Evolutionary conservation across 768 basidiomycete species (phyloP).

Genomic region (Tylopilus sp.): DNA sequence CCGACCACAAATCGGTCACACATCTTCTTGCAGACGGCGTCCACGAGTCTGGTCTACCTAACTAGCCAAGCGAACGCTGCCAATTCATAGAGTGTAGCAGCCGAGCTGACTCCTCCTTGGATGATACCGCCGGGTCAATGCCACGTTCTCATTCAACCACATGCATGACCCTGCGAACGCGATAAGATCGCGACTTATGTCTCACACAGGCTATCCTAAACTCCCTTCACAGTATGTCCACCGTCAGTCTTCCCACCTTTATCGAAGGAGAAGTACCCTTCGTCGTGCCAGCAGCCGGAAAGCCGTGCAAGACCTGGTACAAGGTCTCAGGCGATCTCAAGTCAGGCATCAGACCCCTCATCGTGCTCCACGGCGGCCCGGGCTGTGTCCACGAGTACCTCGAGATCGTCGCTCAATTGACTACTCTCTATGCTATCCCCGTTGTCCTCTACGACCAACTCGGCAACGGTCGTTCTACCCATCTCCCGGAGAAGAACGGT

Average conservation of each 20-base stretch:
- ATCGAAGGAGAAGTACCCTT: slow-evolving; percentile 31
- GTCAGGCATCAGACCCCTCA: slow-evolving; percentile 37
- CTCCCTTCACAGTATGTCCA: slow-evolving; percentile 19
- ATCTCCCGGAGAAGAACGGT: slow-evolving; percentile 45
- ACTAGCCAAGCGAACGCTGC: too few species aligned
- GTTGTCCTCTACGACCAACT: slow-evolving; percentile 57
- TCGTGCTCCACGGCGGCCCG: slow-evolving; percentile 55
- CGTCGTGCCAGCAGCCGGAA: slow-evolving; percentile 23
- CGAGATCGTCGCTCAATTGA: slow-evolving; percentile 37
- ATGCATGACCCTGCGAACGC: not conserved
- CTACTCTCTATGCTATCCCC: slow-evolving; percentile 36
- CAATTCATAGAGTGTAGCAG: too few species aligned
- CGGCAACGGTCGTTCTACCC: slow-evolving; percentile 52
- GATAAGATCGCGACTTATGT: too few species aligned
- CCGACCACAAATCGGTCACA: too few species aligned
- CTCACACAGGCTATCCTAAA: not conserved
- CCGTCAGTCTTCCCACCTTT: slow-evolving; percentile 26
- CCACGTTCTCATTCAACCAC: too few species aligned
- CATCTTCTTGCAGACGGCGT: too few species aligned
- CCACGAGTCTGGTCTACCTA: too few species aligned
- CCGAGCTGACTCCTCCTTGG: too few species aligned
- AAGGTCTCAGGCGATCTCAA: slow-evolving; percentile 44
- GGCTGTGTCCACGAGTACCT: slow-evolving; percentile 44
- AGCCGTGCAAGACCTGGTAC: slow-evolving; percentile 48
- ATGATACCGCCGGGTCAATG: too few species aligned